A percentile compares a stretch with the other conserved stretches of the same genome.
Conservation (phyloP, 345 rosid species). For the Mercurialis annua region DNA sequence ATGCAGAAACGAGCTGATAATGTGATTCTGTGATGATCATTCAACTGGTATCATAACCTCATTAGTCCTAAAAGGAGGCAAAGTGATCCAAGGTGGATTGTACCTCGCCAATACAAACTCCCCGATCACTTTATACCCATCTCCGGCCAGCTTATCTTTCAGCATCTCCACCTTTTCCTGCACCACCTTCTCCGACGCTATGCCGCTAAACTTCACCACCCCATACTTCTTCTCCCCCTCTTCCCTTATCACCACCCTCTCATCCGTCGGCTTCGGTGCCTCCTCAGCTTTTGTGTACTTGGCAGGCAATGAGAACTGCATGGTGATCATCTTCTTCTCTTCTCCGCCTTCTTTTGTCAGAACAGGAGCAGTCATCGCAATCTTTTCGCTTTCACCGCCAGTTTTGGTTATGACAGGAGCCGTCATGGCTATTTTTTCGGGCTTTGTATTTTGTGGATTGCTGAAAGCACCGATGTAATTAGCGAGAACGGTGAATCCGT, state of each 20-base stretch:
- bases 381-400: constrained; percentile 53
- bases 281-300: constrained; percentile 71
- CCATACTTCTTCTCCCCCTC: constrained; percentile 70
- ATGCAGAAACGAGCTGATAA: too few relatives aligned
- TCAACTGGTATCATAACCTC: constrained; percentile 81
- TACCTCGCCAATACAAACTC: constrained; percentile 68
- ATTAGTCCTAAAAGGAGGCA: constrained; percentile 71
- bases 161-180: constrained; percentile 65
- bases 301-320: constrained; percentile 79
- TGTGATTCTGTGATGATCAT: too few relatives aligned
- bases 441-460: constrained; percentile 67
- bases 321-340: constrained; percentile 55
- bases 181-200: constrained; percentile 59
- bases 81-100: constrained; percentile 89
- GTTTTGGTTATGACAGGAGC: constrained; percentile 67
- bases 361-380: constrained; percentile 87
- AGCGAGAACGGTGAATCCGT: constrained; percentile 69
- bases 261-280: constrained; percentile 82
- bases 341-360: constrained; percentile 48
- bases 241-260: constrained; percentile 71
- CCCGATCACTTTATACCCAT: constrained; percentile 68
- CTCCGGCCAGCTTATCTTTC: constrained; percentile 56
- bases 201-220: constrained; percentile 66
- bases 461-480: constrained; percentile 84
- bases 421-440: constrained; percentile 90